phyloP scores from a whole-genome alignment of 2,329 filamentous ascomycete genomes.

The Reticulascus tulasneorum region DNA sequence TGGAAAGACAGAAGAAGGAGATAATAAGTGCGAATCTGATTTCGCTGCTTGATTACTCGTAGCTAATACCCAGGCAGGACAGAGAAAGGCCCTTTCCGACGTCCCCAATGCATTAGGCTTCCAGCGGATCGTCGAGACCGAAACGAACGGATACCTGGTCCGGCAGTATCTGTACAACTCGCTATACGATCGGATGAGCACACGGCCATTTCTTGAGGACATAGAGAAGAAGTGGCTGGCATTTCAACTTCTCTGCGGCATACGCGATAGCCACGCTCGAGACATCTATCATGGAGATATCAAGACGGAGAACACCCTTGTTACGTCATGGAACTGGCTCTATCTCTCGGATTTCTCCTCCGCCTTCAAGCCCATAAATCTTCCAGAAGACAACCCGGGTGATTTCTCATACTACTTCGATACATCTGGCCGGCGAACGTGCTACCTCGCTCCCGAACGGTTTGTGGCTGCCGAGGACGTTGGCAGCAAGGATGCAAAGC shows the following conservation, averaged over 20 bases:
- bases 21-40: constrained; percentile 62
- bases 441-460: constrained; percentile 90
- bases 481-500: constrained; percentile 54
- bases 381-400: constrained; percentile 94
- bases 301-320: constrained; percentile 94
- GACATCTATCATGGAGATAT: constrained; percentile 97
- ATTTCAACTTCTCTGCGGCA: constrained; percentile 87
- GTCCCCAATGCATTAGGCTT: constrained; percentile 90
- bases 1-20: constrained; percentile 72
- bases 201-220: constrained; percentile 90
- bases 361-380: constrained; percentile 86
- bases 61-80: constrained; percentile 46
- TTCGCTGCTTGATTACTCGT: background rate
- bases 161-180: constrained; percentile 96
- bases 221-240: constrained; percentile 99
- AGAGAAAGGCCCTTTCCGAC: constrained; percentile 73
- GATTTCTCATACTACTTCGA: constrained; percentile 99
- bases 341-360: constrained; percentile 98
- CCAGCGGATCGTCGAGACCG: constrained; percentile 86
- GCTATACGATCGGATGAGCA: constrained; percentile 94
- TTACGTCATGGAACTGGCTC: constrained; percentile 99
- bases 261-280: constrained; percentile 85
- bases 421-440: constrained; percentile 83
- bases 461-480: constrained; percentile 72
- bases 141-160: constrained; percentile 86